These are phyloP conservation scores for Nepenthes gracilis DNA, from an alignment of 148 eudicot species.

Conservation along the genomic window DNA sequence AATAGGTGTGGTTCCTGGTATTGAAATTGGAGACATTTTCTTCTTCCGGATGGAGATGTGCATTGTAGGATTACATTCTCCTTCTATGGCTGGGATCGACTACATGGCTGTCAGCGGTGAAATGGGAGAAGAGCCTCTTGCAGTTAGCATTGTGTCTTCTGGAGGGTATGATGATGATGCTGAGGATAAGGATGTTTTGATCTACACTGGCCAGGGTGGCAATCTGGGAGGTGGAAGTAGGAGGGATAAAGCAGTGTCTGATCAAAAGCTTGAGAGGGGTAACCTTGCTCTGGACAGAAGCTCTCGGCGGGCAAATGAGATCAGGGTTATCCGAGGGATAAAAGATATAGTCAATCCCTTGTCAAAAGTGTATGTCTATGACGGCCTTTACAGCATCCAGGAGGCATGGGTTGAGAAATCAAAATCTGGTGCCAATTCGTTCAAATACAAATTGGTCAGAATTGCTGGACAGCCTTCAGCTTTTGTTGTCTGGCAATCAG, in stretches of 20 bases:
- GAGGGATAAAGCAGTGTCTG: slow-evolving; percentile 46
- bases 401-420: slow-evolving; percentile 83
- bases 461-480: slow-evolving; percentile 67
- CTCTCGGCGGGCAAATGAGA: slow-evolving; percentile 56
- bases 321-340: slow-evolving; percentile 79
- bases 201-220: slow-evolving; percentile 90
- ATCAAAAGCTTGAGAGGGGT: slow-evolving; percentile 92
- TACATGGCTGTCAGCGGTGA: slow-evolving; percentile 41
- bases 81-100: slow-evolving; percentile 91
- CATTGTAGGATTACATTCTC: slow-evolving; percentile 77
- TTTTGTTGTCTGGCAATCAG: slow-evolving; percentile 64
- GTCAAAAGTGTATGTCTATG: slow-evolving; percentile 65
- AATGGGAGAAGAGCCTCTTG: slow-evolving; percentile 63
- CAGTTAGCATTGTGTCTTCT: slow-evolving; percentile 81
- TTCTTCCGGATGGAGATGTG: slow-evolving; percentile 92
- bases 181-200: slow-evolving; percentile 56
- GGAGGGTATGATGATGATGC: slow-evolving; percentile 84
- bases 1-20: slow-evolving; percentile 72
- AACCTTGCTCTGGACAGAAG: slow-evolving; percentile 86
- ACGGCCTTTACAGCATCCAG: slow-evolving; percentile 71
- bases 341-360: slow-evolving; percentile 27
- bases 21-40: slow-evolving; percentile 86
- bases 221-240: slow-evolving; percentile 20
- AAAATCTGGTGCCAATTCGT: slow-evolving; percentile 58
- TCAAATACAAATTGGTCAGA: slow-evolving; percentile 76